Conservation (phyloP, 306 rosid genomes). For the Betula pendula region DNA sequence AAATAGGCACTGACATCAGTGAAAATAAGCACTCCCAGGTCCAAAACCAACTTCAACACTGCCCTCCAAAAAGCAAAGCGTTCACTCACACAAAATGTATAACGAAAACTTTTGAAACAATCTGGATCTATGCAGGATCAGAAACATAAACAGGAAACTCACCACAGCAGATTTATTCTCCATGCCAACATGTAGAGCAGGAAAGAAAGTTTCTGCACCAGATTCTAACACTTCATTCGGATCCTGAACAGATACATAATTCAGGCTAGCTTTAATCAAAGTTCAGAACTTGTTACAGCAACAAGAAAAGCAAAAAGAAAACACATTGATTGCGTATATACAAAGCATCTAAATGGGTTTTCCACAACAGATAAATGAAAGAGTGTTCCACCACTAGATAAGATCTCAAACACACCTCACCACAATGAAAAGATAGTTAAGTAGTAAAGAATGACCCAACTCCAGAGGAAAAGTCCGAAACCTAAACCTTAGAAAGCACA, state of each 20-base stretch:
- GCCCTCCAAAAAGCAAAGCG: background rate
- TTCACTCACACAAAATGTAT: background rate
- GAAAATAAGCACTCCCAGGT: background rate
- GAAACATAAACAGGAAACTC: slow-evolving; percentile 42
- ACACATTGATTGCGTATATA: slow-evolving; percentile 14
- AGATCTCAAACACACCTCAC: background rate
- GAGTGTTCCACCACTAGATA: background rate
- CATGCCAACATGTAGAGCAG: slow-evolving; percentile 72
- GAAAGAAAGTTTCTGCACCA: slow-evolving; percentile 89
- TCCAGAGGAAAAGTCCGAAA: background rate
- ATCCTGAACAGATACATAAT: slow-evolving; percentile 54
- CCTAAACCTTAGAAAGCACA: background rate
- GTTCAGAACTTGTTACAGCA: slow-evolving; percentile 9
- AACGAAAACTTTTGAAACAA: slow-evolving; percentile 16
- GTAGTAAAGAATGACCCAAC: background rate
- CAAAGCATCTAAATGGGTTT: background rate
- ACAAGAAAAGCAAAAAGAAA: slow-evolving; percentile 2
- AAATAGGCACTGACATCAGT: background rate
- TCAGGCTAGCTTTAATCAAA: slow-evolving; percentile 21
- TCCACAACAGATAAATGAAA: background rate
- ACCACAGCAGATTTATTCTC: slow-evolving; percentile 80
- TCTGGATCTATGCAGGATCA: slow-evolving; percentile 21
- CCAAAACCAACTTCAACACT: slow-evolving; percentile 15
- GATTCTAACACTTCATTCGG: slow-evolving; percentile 59
- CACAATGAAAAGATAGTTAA: background rate